phyloP scores from a whole-genome alignment of 495 filamentous ascomycete species.

The Cercophora samala region DNA sequence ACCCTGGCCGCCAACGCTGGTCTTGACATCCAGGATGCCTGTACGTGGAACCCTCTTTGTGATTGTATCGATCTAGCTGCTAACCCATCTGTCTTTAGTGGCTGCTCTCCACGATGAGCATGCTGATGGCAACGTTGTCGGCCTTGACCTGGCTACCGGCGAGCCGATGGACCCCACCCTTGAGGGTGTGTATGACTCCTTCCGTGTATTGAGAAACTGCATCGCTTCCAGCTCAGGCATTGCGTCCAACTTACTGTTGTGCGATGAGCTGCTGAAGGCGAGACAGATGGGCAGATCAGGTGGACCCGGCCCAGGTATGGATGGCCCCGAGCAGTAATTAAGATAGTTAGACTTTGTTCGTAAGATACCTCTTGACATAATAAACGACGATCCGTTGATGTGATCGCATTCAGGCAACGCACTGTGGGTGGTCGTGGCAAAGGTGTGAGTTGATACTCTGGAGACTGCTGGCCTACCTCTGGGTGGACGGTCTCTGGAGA shows the following conservation, averaged over 20 bases:
- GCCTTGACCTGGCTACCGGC: conserved; percentile 79
- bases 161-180: conserved; percentile 95
- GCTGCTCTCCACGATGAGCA: conserved; percentile 82
- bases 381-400: conserved; percentile 16
- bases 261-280: conserved; percentile 96
- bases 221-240: conserved; percentile 93
- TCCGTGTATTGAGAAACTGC: conserved; percentile 87
- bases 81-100: conserved; percentile 49
- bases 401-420: conserved; percentile 10
- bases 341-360: conserved; percentile 22
- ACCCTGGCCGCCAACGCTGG: conserved; percentile 94
- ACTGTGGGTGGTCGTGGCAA: neutral
- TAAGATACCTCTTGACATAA: conserved; percentile 32
- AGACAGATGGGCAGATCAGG: conserved; percentile 75
- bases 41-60: conserved; percentile 48
- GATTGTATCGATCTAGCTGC: neutral
- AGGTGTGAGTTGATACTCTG: neutral
- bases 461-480: neutral
- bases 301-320: conserved; percentile 53
- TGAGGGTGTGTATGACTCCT: conserved; percentile 92
- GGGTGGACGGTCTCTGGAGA: no score
- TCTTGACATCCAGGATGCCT: conserved; percentile 90
- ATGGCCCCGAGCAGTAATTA: conserved; percentile 46
- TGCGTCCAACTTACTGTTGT: conserved; percentile 89
- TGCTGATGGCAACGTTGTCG: conserved; percentile 77